Evolutionary conservation across 805 yeast species (phyloP).

Genomic region (Saccharomycopsis sp.): DNA sequence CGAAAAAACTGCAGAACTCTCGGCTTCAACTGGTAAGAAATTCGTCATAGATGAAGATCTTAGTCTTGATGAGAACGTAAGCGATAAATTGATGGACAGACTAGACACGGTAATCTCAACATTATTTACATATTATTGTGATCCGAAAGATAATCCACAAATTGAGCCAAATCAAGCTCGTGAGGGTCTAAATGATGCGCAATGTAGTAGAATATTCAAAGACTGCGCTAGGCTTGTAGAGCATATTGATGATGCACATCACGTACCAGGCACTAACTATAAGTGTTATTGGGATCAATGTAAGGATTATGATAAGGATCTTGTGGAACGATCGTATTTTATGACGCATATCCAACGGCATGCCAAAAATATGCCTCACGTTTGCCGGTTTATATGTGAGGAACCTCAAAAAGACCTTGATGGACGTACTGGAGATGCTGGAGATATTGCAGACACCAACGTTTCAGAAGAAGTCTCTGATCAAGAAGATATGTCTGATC

Average conservation of each 20-base stretch:
- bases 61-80: background rate
- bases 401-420: background rate
- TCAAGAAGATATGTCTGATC: too few relatives aligned
- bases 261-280: background rate
- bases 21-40: slow-evolving; percentile 19
- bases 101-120: background rate
- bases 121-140: background rate
- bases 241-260: background rate
- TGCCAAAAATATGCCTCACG: background rate
- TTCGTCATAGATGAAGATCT: background rate
- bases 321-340: too few relatives aligned
- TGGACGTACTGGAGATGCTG: too few relatives aligned
- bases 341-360: too few relatives aligned
- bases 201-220: too few relatives aligned
- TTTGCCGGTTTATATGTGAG: background rate
- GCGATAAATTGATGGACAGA: slow-evolving; percentile 3
- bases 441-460: too few relatives aligned
- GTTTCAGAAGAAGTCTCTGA: too few relatives aligned
- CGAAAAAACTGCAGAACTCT: slow-evolving; percentile 21
- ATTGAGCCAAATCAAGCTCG: too few relatives aligned
- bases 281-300: background rate
- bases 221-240: background rate
- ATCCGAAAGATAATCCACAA: background rate
- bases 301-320: too few relatives aligned
- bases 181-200: too few relatives aligned